Percentiles rank a stretch among this genome's conserved stretches.
Evolutionary conservation across 1,139 yeast genomes (phyloP).

Genomic region (Debaryomyces udenii): DNA sequence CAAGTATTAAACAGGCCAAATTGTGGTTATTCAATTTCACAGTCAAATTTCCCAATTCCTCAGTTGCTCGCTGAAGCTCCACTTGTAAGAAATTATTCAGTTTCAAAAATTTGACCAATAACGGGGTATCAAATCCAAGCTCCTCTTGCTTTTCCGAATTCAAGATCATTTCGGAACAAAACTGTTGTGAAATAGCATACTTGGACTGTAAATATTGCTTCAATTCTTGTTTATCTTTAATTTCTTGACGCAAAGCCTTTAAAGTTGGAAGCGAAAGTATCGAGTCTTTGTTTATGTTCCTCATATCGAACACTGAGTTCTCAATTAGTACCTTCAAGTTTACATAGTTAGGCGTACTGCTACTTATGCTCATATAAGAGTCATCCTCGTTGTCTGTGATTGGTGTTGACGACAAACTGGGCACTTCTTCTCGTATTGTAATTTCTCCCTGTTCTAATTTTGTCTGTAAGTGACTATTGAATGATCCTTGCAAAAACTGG

Average conservation of each 20-base stretch:
- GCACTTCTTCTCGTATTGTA: slow-evolving; percentile 22
- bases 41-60: slow-evolving; percentile 35
- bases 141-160: slow-evolving; percentile 15
- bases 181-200: slow-evolving; percentile 38
- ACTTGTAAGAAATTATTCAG: slow-evolving; percentile 38
- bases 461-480: slow-evolving; percentile 40
- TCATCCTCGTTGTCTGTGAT: slow-evolving; percentile 3
- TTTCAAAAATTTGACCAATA: slow-evolving; percentile 37
- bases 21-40: slow-evolving; percentile 41
- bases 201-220: slow-evolving; percentile 38
- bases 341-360: slow-evolving; percentile 34
- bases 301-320: slow-evolving; percentile 47
- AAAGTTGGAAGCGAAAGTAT: slow-evolving; percentile 37
- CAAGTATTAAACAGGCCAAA: slow-evolving; percentile 47
- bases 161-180: slow-evolving; percentile 32
- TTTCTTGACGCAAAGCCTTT: slow-evolving; percentile 29
- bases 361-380: slow-evolving; percentile 12
- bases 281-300: slow-evolving; percentile 38
- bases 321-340: slow-evolving; percentile 48
- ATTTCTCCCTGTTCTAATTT: slow-evolving; percentile 36
- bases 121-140: slow-evolving; percentile 31
- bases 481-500: slow-evolving; percentile 35
- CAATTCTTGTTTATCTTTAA: slow-evolving; percentile 36
- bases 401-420: slow-evolving; percentile 18
- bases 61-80: slow-evolving; percentile 30